Base-by-base conservation (phyloP, 306 rosid species). In the Prunus salicina region DNA sequence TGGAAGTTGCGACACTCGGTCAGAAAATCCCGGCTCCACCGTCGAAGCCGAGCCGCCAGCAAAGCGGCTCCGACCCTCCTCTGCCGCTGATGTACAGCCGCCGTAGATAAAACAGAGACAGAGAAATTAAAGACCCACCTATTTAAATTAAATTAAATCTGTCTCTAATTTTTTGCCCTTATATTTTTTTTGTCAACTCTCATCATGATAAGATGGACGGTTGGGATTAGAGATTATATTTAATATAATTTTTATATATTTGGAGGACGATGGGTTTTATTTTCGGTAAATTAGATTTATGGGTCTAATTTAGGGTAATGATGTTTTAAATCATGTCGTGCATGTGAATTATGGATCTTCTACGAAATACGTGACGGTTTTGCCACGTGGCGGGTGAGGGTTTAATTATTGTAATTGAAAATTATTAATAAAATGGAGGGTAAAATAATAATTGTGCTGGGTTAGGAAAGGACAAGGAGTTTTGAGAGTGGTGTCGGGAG, bases 1-100 rank as follows among this genome's bases (percentile, higher is more conserved):
- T 62, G 80, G 0, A 6, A 90, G 96, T 81, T 88, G 89, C 38
- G 91, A 87, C 76, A 88, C 91, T 5, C 87, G 65, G 73, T 82
- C 91, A 2, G 87, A 87, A 6, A 73, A 66, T 69, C 73, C 74
- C 2, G 75, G 38, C 20, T 77, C 86, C 4, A 60, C 41, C 74
- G 24, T n/a, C 51, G 73, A 49, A 78, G 82, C 83, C 49, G 88
- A 78, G 83, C 90, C 84, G 34, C 78, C 81, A 3, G n/a, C 61
- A 13, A 86, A 88, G 73, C 81, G 88, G 74, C 84, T 45, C 1
- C 87, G 87, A 41, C 73, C 82, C 50, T 79, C 88, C 86, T 75
- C 63, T 68, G 3, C 78, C 83, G 27, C 64, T 4, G 83, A 79
- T 75, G 85, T 68, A 85, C 83, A 63, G 76, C 62, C 79, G 79